A percentile compares a stretch with the other conserved stretches of the same genome.
These are phyloP conservation scores for carrot (Daucus carota) DNA, from an alignment of 129 eudicot species.

Conservation along the genomic window DH1_v3.0 NC_030381.2:50395501-50396000, in stretches of 20 bases:
- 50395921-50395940: not conserved
- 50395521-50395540: not conserved
- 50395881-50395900: slow-evolving; percentile 1
- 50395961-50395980: not conserved
- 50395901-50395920: not conserved
- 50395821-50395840: slow-evolving; percentile 5
- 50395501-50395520: not conserved
- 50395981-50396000: not conserved
- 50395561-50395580: not conserved
- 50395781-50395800: not conserved
- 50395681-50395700: no score
- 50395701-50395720: not conserved
- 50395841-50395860: not conserved
- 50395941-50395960: not conserved
- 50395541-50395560: not conserved
- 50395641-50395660: not conserved
- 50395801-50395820: not conserved
- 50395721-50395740: not conserved
- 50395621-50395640: not conserved
- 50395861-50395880: not conserved
- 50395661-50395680: not conserved
- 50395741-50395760: slow-evolving; percentile 4
- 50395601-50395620: not conserved
- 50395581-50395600: not conserved
- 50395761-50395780: not conserved